Evolutionary conservation across 2,329 filamentous ascomycete genomes (phyloP).

Genomic region (Calonectria pauciramosa): DNA sequence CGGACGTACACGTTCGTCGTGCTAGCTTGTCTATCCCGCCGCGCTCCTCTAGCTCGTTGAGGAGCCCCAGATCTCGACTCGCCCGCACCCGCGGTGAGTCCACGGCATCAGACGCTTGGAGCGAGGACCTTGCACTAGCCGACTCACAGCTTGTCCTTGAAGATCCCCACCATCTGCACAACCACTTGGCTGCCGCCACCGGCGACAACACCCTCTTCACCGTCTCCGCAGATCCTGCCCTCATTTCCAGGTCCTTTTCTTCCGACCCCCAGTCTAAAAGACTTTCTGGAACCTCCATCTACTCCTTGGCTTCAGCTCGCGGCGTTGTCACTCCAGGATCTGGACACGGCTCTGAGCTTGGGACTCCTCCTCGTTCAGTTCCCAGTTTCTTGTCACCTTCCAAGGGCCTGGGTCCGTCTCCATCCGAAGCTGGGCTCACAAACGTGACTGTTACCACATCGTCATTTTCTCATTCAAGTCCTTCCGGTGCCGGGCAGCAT

Average conservation of each 20-base stretch:
- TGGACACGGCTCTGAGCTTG: conserved; percentile 66
- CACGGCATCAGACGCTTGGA: conserved; percentile 56
- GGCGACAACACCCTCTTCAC: conserved; percentile 45
- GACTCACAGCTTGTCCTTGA: conserved; percentile 60
- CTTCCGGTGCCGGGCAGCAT: conserved; percentile 60
- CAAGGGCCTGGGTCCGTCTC: conserved; percentile 57
- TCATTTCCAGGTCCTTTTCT: conserved; percentile 61
- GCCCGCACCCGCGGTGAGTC: conserved; percentile 60
- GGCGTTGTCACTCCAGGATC: conserved; percentile 64
- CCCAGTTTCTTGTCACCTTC: conserved; percentile 62
- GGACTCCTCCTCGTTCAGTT: conserved; percentile 56
- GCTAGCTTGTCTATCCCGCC: conserved; percentile 74
- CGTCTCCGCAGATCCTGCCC: conserved; percentile 63
- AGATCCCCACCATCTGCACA: conserved; percentile 63
- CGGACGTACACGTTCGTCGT: conserved; percentile 69
- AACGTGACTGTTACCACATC: conserved; percentile 69
- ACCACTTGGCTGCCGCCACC: conserved; percentile 51
- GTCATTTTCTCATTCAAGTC: conserved; percentile 54
- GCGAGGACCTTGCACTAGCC: conserved; percentile 52
- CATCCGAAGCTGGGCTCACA: conserved; percentile 65
- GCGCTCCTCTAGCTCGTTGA: conserved; percentile 58
- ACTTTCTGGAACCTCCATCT: conserved; percentile 80
- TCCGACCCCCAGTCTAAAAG: conserved; percentile 72
- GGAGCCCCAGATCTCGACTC: conserved; percentile 57
- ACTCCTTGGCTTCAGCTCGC: conserved; percentile 75